Conservation (phyloP, 2,329 filamentous ascomycete genomes). For the Alternaria triticimaculans region DNA sequence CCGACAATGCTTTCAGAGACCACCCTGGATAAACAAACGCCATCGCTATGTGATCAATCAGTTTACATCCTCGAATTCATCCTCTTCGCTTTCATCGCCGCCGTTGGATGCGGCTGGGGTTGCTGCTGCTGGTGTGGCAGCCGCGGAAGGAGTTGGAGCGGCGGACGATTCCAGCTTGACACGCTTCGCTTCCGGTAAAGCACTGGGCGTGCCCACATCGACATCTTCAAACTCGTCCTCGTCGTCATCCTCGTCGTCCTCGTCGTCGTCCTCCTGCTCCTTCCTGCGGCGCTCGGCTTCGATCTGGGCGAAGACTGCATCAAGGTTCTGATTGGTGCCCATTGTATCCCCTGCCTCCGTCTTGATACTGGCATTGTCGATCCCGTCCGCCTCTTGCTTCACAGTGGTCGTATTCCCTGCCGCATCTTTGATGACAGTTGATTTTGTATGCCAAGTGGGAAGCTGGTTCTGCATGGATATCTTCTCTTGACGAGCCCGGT, state of each 20-base stretch:
- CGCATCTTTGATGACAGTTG: conserved; percentile 63
- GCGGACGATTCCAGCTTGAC: conserved; percentile 63
- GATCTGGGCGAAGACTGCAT: conserved; percentile 71
- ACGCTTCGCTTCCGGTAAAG: conserved; percentile 61
- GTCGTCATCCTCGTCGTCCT: conserved; percentile 37
- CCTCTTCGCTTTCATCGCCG: conserved; percentile 55
- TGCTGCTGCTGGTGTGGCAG: conserved; percentile 42
- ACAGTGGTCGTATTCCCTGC: conserved; percentile 52
- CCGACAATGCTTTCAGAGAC: not conserved
- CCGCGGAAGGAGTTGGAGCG: conserved; percentile 40
- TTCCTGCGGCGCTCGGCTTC: conserved; percentile 63
- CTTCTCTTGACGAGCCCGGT: conserved; percentile 69
- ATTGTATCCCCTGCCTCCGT: conserved; percentile 58
- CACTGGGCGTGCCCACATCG: conserved; percentile 37
- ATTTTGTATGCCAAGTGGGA: conserved; percentile 74
- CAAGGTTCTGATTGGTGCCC: conserved; percentile 62
- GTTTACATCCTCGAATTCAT: conserved; percentile 56
- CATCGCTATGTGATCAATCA: conserved; percentile 27
- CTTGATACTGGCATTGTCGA: conserved; percentile 45
- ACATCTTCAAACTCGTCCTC: conserved; percentile 39
- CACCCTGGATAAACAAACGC: conserved; percentile 9
- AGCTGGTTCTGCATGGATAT: conserved; percentile 72
- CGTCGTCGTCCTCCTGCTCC: conserved; percentile 48
- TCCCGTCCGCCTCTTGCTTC: conserved; percentile 49
- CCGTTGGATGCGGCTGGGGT: conserved; percentile 52